Conservation (phyloP, 306 rosid genomes). For the Rosa chinensis region DNA sequence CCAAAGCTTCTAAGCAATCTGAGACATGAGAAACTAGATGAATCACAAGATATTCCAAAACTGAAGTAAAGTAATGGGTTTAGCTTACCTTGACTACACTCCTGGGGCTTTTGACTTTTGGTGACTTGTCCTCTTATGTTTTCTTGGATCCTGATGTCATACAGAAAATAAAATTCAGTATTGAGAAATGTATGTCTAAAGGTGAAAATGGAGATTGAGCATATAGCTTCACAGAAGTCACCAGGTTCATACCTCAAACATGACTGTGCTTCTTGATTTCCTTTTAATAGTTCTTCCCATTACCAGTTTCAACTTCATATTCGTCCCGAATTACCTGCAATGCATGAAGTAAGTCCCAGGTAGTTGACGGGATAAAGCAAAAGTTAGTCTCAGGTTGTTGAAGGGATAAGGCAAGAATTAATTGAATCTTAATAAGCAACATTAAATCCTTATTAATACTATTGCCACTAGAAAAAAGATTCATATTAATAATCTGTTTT, state of each 20-base stretch:
- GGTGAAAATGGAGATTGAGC: neutral
- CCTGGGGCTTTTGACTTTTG: slow-evolving; percentile 66
- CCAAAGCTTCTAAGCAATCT: neutral
- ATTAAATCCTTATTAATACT: slow-evolving; percentile 9
- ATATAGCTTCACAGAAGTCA: slow-evolving; percentile 21
- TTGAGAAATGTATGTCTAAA: slow-evolving; percentile 10
- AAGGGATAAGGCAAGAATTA: slow-evolving; percentile 18
- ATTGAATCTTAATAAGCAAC: slow-evolving; percentile 19
- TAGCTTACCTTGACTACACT: slow-evolving; percentile 64
- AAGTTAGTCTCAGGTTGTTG: slow-evolving; percentile 9
- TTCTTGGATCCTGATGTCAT: slow-evolving; percentile 67
- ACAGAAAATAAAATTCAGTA: slow-evolving; percentile 30
- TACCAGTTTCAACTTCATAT: slow-evolving; percentile 93
- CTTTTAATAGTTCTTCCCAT: slow-evolving; percentile 86
- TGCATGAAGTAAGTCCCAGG: slow-evolving; percentile 25
- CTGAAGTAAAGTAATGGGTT: slow-evolving; percentile 1
- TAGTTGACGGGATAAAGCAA: slow-evolving; percentile 15
- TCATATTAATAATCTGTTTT: too few relatives aligned
- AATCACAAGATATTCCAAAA: neutral
- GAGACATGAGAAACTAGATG: neutral
- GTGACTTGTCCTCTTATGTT: slow-evolving; percentile 57
- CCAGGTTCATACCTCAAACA: slow-evolving; percentile 72
- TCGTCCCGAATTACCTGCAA: slow-evolving; percentile 86
- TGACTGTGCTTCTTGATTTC: slow-evolving; percentile 89
- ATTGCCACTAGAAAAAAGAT: too few relatives aligned